These are phyloP conservation scores for Triglochin maritima DNA, from an alignment of 106 monocot species.

Conservation along the genomic window DNA sequence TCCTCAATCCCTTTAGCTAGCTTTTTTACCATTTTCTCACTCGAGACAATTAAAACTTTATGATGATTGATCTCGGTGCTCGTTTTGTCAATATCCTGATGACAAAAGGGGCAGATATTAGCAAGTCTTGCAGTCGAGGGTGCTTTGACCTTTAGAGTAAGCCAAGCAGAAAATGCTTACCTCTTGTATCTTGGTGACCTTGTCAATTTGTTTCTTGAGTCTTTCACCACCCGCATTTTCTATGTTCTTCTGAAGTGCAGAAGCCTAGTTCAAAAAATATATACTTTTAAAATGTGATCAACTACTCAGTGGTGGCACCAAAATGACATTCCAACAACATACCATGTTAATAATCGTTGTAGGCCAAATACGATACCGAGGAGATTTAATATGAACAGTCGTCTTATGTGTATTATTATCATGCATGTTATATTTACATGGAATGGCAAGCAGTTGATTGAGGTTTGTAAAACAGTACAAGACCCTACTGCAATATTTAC, in stretches of 20 bases:
- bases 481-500: constrained; percentile 16
- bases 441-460: not conserved
- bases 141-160: not conserved
- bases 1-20: constrained; percentile 70
- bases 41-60: constrained; percentile 64
- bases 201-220: constrained; percentile 71
- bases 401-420: no score
- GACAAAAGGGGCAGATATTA: constrained; percentile 1
- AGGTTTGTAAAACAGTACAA: not conserved
- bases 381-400: no score
- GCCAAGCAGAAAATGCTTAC: constrained; percentile 29
- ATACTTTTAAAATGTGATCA: no score
- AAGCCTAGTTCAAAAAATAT: constrained; percentile 26
- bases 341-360: not conserved
- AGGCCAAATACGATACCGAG: no score
- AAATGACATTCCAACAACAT: not conserved
- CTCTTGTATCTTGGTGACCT: constrained; percentile 68
- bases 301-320: no score
- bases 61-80: constrained; percentile 73
- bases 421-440: not conserved
- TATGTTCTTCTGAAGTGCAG: constrained; percentile 79
- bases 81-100: constrained; percentile 87
- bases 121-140: no score
- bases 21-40: constrained; percentile 54
- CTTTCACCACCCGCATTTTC: constrained; percentile 90